These are phyloP conservation scores for Penicillium sp. DNA, from an alignment of 2,329 filamentous ascomycete genomes.

Conservation along the genomic window DNA sequence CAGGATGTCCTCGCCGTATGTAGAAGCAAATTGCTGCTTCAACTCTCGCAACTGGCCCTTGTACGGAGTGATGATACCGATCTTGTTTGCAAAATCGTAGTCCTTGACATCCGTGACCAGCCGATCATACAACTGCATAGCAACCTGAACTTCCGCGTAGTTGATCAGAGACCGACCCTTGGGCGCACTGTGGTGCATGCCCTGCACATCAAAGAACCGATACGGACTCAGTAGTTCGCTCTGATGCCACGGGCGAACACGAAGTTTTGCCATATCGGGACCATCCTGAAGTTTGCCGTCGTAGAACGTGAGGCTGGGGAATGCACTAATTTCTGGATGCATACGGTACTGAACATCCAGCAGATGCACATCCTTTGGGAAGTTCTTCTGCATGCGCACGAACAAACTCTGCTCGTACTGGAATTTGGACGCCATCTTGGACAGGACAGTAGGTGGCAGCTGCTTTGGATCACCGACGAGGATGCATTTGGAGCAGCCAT, in stretches of 20 bases:
- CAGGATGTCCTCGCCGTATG: constrained; percentile 74
- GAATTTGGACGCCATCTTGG: constrained; percentile 85
- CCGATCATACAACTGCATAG: constrained; percentile 79
- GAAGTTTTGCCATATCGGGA: constrained; percentile 74
- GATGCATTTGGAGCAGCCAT: constrained; percentile 94
- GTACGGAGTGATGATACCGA: constrained; percentile 97
- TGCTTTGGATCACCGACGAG: constrained; percentile 98
- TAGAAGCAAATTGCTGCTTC: constrained; percentile 69
- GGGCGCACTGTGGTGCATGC: constrained; percentile 77
- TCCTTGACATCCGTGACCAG: constrained; percentile 71
- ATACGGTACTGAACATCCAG: constrained; percentile 99
- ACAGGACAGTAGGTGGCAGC: constrained; percentile 91
- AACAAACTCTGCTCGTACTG: constrained; percentile 98
- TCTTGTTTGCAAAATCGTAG: constrained; percentile 75
- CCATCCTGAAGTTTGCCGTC: constrained; percentile 85
- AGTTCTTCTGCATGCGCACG: constrained; percentile 95
- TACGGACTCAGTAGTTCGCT: constrained; percentile 84
- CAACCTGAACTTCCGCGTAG: constrained; percentile 79
- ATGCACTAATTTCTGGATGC: constrained; percentile 93
- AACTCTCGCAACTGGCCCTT: constrained; percentile 87
- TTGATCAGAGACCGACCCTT: constrained; percentile 91
- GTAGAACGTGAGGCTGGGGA: constrained; percentile 91
- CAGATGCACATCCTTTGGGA: constrained; percentile 83
- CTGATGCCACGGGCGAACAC: constrained; percentile 81
- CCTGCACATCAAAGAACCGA: constrained; percentile 94